These are phyloP conservation scores for Colletotrichum cuscutae DNA, from an alignment of 2,329 filamentous ascomycete species.

Conservation along the genomic window DNA sequence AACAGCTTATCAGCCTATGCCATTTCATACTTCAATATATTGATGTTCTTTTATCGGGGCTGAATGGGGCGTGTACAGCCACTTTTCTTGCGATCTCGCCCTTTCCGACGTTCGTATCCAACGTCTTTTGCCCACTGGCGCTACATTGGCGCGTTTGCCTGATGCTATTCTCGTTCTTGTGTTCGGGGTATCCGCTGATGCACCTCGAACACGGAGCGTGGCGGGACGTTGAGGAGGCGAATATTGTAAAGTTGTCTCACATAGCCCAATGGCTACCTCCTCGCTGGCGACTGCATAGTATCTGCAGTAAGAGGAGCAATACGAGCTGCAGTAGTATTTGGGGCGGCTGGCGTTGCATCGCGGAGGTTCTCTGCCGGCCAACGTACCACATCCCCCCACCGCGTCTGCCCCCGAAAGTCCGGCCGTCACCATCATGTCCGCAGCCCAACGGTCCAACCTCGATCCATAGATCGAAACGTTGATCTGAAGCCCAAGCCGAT, in stretches of 20 bases:
- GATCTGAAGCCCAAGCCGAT: neutral
- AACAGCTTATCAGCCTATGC: neutral
- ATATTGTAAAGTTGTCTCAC: constrained; percentile 3
- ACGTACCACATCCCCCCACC: constrained; percentile 1
- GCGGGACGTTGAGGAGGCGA: neutral
- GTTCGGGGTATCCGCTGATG: constrained; percentile 1
- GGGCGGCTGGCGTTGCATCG: constrained; percentile 29
- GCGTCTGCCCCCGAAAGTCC: constrained; percentile 7
- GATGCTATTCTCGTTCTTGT: constrained; percentile 14
- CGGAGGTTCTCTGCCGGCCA: constrained; percentile 6
- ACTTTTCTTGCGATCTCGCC: neutral
- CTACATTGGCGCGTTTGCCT: neutral
- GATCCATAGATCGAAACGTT: neutral
- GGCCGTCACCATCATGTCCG: constrained; percentile 1
- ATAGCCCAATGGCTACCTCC: constrained; percentile 9
- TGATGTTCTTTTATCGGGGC: neutral
- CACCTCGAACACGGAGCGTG: neutral
- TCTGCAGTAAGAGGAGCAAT: constrained; percentile 12
- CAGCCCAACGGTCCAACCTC: neutral
- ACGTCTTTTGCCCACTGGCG: neutral
- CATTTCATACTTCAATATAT: neutral
- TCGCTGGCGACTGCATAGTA: neutral
- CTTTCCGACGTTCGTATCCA: neutral
- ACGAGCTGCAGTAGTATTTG: constrained; percentile 24
- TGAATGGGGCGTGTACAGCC: neutral